Base-by-base conservation (phyloP, 2,329 filamentous ascomycete genomes). In the Colletotrichum abscissum region DNA sequence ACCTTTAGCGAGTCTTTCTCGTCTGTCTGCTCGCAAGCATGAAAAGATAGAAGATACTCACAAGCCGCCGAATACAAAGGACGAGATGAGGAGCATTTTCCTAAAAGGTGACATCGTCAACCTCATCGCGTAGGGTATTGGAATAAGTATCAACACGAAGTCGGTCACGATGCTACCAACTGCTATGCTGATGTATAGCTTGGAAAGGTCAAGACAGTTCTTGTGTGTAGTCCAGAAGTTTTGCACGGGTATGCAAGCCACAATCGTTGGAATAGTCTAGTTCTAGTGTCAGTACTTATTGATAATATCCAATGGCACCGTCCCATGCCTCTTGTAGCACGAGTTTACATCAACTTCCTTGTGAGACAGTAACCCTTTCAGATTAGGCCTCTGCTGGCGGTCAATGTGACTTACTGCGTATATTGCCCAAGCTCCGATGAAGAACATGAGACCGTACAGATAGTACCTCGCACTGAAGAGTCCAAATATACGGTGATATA, bases 161-260 rank as follows among this genome's bases (percentile, higher is more conserved):
- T 73, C 71, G 22, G 67, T 57, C 9, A 73, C 49, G 2, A 73
- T 73, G 22, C 71, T 73, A 6, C 71, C 71, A 14, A 71, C 49
- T 22, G 71, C 71, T 24, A 73, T 73, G 7, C 71, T 71, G 46
- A 73, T 70, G 26, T 73, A 73, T 0, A 73, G 12, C 14, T 57
- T 64, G 4, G 71, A 73, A 2, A 73, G 24, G 11, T 73, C 71
- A 16, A 73, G 35, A n/a, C 71, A 73, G 19, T 71, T 71, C 33
- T 57, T 62, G 22, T 73, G 71, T 2, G 30, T 73, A 9, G 67
- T 73, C 71, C 71, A 73, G 11, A 73, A 73, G 11, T 73, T 73
- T 3, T 57, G 33, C 1, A 73, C 46, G 3, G 71, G 71, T 5
- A 14, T 62, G 22, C 71, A 73, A 16, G 71, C 71, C 12, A 73